These are phyloP conservation scores for Xylaria sp. DNA, from an alignment of 2,329 filamentous ascomycete species.

Conservation along the genomic window DNA sequence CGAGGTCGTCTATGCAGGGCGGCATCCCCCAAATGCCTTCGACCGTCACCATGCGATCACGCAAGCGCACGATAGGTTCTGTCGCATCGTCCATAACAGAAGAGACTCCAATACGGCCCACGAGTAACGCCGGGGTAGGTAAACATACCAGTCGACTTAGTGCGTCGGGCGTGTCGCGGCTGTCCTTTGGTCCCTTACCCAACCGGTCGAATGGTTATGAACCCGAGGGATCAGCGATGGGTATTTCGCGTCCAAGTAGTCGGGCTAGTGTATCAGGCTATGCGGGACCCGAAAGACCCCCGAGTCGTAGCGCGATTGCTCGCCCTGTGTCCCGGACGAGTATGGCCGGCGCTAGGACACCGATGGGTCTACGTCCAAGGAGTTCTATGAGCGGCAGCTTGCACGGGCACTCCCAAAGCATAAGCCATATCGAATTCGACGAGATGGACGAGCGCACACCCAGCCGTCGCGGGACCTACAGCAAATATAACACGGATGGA, in stretches of 20 bases:
- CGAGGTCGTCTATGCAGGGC: slow-evolving; percentile 62
- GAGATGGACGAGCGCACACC: slow-evolving; percentile 64
- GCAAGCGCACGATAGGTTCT: slow-evolving; percentile 72
- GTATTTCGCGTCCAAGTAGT: slow-evolving; percentile 75
- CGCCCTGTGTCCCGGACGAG: slow-evolving; percentile 74
- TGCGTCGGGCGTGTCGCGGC: slow-evolving; percentile 68
- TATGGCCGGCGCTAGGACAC: slow-evolving; percentile 68
- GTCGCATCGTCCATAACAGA: slow-evolving; percentile 60
- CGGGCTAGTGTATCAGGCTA: slow-evolving; percentile 68
- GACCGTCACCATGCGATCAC: slow-evolving; percentile 72
- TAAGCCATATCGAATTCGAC: slow-evolving; percentile 65
- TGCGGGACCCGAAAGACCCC: slow-evolving; percentile 59
- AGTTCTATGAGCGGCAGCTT: slow-evolving; percentile 75
- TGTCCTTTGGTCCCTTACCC: slow-evolving; percentile 71
- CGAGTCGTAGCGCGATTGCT: slow-evolving; percentile 65
- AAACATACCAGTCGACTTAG: slow-evolving; percentile 69
- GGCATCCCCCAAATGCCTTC: slow-evolving; percentile 58
- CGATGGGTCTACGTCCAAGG: slow-evolving; percentile 72
- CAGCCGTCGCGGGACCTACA: slow-evolving; percentile 65
- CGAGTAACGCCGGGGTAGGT: slow-evolving; percentile 50
- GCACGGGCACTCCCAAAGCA: slow-evolving; percentile 67
- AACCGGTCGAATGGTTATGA: slow-evolving; percentile 60
- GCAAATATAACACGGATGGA: slow-evolving; percentile 57
- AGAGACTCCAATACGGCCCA: slow-evolving; percentile 63
- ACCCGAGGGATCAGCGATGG: slow-evolving; percentile 51